Base-by-base conservation (phyloP, 352 stramenopile genomes). In the Labyrinthula sp. region DNA sequence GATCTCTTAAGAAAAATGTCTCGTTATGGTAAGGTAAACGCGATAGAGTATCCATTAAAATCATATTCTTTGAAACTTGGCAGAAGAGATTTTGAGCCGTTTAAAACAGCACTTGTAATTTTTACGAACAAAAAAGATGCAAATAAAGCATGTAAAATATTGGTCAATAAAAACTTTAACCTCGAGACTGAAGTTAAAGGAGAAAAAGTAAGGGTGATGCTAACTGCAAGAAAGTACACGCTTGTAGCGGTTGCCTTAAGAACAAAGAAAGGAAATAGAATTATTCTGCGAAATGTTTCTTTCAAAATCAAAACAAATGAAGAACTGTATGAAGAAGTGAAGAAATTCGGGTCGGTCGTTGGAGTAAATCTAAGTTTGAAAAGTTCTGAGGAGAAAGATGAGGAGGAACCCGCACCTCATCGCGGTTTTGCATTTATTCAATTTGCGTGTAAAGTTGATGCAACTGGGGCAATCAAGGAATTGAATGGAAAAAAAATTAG, bases 241-340 rank as follows among this genome's bases (percentile, higher is more conserved):
- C 38, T 12, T 25, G 37, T 20, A 55, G 38, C 27, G 27, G 38
- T 27, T 27, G 7, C 6, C n/a, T 7, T 21, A 7, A 10, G 36
- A 22, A 22, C 7, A 15, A 15, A 7, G 7, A 22, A 45, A 38
- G 20, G 25, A 14, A 40, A n/a, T n/a, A 25, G 25, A 6, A 15
- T 59, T 24, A 59, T 59, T 28, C 31, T 59, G n/a, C 43, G 50
- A 23, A 59, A 59, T 33, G 21, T 59, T 10, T 18, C 39, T 28
- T 59, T 59, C 22, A 17, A 9, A 14, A 31, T 26, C 10, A 21
- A 2, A 6, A n/a, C n/a, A n/a, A 18, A 59, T 8, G 10, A 10
- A 1, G n/a, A 58, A 9, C 26, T 59, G 2, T 20, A 12, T 2
- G 28, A 17, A 9, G 25, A 14, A 3, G 49, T 59, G 21, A 4